Evolutionary conservation across 371 early-diverging fungal species (phyloP), one percentile per base, ranked within the genome.

Genomic region (Coemansia sp.): DNA sequence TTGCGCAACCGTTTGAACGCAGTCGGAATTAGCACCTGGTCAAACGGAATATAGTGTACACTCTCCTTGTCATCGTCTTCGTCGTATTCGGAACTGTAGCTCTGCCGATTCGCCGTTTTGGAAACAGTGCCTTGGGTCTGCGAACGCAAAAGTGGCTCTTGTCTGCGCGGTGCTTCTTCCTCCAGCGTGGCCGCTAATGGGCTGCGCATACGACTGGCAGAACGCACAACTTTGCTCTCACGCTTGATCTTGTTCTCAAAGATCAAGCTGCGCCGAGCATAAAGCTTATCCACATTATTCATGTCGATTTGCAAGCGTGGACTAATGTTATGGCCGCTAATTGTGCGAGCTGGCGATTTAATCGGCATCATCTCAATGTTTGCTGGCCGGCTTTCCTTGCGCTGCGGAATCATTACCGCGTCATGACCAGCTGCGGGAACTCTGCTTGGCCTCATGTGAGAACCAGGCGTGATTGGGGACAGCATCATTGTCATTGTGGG

Each of bases 21-120:
- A 2, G 77, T 78, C 11, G 79, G 79, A 40, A 78, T 78, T 13
- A 78, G 68, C 2, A 78, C 70, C 52, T 75, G 71, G 37, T 78
- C 77, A 37, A 71, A 78, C 21, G 79, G 77, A 16, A 78, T 78
- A n/a, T 51, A 40, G 24, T 71, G 60, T 5, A 64, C 76, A 53
- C 58, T 39, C 0, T 69, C 63, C 21, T 72, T 27, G 14, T 63
- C 56, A 11, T 55, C 45, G 34, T 72, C 64, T 14, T 40, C 53
- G 29, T 53, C 29, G 21, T 59, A 51, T 31, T 69, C 26, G n/a
- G 51, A 42, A 7, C 11, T 16, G 37, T 51, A 42, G 47, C 53
- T 52, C 42, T 48, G n/a, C 37, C 67, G 26, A 11, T 48, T 37
- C 21, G 51, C 47, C 34, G 13, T 45, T 10, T 6, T 37, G 54